Conservation (phyloP, 371 early-diverging fungal genomes). For the Rhizomucor pusillus region DNA sequence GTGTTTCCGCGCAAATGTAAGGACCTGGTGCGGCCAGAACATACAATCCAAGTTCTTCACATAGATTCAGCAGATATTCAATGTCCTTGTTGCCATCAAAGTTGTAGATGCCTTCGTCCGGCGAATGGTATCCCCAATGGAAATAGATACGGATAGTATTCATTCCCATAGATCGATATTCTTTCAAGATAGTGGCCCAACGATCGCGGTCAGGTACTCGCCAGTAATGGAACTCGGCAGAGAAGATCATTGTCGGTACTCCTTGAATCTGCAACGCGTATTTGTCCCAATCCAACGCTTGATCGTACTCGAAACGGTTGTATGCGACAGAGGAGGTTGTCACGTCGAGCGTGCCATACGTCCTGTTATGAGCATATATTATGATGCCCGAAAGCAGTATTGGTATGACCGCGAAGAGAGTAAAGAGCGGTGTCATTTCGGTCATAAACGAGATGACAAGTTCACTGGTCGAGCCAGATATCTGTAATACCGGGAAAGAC, state of each 20-base stretch:
- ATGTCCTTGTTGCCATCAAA: conserved; percentile 82
- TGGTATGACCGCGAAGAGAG: conserved; percentile 41
- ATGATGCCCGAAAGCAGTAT: conserved; percentile 31
- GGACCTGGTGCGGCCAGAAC: conserved; percentile 88
- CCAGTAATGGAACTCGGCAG: conserved; percentile 85
- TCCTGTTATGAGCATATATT: conserved; percentile 44
- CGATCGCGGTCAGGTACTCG: conserved; percentile 64
- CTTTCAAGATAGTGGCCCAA: conserved; percentile 60
- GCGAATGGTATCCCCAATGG: conserved; percentile 89
- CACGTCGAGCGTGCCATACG: conserved; percentile 47
- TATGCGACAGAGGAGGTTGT: conserved; percentile 59
- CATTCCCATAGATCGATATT: conserved; percentile 71
- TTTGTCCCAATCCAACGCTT: conserved; percentile 63
- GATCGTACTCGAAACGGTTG: conserved; percentile 45
- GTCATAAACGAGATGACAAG: conserved; percentile 15
- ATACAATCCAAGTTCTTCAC: conserved; percentile 71
- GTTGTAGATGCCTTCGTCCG: conserved; percentile 69
- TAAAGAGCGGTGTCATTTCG: conserved; percentile 36
- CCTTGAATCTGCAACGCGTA: conserved; percentile 63
- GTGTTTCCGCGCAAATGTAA: conserved; percentile 87
- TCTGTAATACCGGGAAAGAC: no score
- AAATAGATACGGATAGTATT: conserved; percentile 88
- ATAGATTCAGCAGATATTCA: conserved; percentile 67
- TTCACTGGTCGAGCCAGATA: no score
- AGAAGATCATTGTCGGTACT: conserved; percentile 56